Base-by-base conservation (phyloP, 495 filamentous ascomycete genomes). In the Penicillium malachiteum region DNA sequence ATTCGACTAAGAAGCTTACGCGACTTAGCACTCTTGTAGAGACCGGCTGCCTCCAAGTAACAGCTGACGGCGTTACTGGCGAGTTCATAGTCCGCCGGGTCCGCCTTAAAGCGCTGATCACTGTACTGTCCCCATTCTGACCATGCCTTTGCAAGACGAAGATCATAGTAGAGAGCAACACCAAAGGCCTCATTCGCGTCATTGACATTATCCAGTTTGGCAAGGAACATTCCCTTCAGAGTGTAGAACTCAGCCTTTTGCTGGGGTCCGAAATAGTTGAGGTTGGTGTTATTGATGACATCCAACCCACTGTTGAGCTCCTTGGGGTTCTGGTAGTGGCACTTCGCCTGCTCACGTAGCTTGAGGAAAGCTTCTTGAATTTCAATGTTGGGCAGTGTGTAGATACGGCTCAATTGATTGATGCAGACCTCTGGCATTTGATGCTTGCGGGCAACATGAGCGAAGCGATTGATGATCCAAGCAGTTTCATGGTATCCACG, bases 211-310 rank as follows among this genome's bases (percentile, higher is more conserved):
- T 84, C 83, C 7, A 97, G 81, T 72, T 96, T 97, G 53, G 92
- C 92, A 13, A 97, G 78, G 79, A 99, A 99, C 95, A 99, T 99
- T 45, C 95, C 95, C 77, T 99, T 99, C 43, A 99, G 81, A 0
- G 92, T 99, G 74, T 96, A 97, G 73, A 99, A 99, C 67, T 99
- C 95, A 5, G 95, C 95, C 71, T 97, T 97, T 68, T 99, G 95
- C 64, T 92, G 86, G 7, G 88, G 78, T 53, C 91, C 94, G 68
- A 99, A 99, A 73, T 97, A 99, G 65, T 94, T 96, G 30, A 99
- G 84, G 58, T 99, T 99, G 50, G 95, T 99, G 63, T 99, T 99
- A 71, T 99, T 97, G 62, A 99, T 99, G 7, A 99, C 95, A 69
- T 99, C 95, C 54, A 99, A 66, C 2, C 95, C 95, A 66, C 84